Evolutionary conservation across 163 green algal species (phyloP).

Genomic region (Volvox carteri): DNA sequence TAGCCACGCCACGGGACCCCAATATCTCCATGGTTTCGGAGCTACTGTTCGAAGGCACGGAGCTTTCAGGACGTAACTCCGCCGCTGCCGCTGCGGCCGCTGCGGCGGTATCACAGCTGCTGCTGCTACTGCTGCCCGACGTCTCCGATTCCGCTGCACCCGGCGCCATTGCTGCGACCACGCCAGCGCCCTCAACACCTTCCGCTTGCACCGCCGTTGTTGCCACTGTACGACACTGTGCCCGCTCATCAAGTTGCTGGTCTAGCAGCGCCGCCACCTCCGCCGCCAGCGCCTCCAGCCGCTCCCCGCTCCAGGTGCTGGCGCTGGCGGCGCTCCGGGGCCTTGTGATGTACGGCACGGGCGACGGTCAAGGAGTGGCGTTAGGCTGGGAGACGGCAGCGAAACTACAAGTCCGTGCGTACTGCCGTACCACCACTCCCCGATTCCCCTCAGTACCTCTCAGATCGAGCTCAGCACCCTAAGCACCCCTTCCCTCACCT

Average conservation of each 20-base stretch:
- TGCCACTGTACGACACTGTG: background rate
- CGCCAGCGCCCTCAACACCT: background rate
- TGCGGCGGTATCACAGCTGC: background rate
- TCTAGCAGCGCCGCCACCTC: slow-evolving; percentile 62
- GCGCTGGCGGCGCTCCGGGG: slow-evolving; percentile 58
- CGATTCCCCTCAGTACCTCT: no score
- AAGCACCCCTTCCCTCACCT: no score
- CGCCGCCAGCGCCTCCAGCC: slow-evolving; percentile 73
- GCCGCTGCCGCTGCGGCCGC: no score
- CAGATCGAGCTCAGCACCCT: no score
- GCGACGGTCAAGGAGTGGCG: no score
- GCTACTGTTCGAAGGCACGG: no score
- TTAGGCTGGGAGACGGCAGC: no score
- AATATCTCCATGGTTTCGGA: background rate
- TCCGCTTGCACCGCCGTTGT: background rate
- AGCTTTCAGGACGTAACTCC: no score
- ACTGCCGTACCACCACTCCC: no score
- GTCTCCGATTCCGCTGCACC: background rate
- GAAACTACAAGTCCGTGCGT: no score
- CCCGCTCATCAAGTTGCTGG: background rate
- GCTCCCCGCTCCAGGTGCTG: slow-evolving; percentile 73
- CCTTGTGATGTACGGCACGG: slow-evolving; percentile 13
- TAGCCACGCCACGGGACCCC: background rate
- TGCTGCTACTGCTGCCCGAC: background rate
- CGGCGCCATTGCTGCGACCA: background rate